Evolutionary conservation across 495 filamentous ascomycete genomes (phyloP).

Genomic region (Tetracladium setigerum): DNA sequence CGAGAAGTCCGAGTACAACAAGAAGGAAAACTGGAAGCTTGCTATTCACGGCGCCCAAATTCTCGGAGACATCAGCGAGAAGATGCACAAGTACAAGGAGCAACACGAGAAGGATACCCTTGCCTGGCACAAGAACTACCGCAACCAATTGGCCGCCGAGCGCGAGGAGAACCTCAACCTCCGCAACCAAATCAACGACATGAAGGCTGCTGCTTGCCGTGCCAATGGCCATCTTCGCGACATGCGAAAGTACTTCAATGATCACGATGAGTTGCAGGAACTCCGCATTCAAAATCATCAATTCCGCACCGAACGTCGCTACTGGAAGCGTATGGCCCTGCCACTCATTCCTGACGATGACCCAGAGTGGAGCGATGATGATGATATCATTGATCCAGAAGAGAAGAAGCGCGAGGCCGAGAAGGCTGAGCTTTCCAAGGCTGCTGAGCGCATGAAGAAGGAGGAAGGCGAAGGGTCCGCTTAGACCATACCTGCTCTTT

Average conservation of each 20-base stretch:
- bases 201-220: conserved; percentile 40
- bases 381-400: conserved; percentile 43
- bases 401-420: conserved; percentile 33
- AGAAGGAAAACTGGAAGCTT: conserved; percentile 42
- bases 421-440: not conserved
- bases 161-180: conserved; percentile 46
- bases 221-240: conserved; percentile 41
- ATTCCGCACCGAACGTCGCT: conserved; percentile 37
- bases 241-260: conserved; percentile 39
- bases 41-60: conserved; percentile 26
- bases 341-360: conserved; percentile 39
- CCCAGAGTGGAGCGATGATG: conserved; percentile 46
- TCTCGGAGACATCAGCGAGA: conserved; percentile 36
- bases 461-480: conserved; percentile 5
- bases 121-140: conserved; percentile 48
- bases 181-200: conserved; percentile 50
- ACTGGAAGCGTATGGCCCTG: conserved; percentile 51
- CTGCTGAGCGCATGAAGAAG: conserved; percentile 11
- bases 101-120: conserved; percentile 35
- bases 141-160: conserved; percentile 47
- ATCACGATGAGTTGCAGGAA: conserved; percentile 37
- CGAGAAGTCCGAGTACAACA: conserved; percentile 37
- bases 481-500: not conserved
- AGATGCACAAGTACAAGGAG: conserved; percentile 46
- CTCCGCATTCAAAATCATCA: conserved; percentile 33